Evolutionary conservation across 2,329 filamentous ascomycete species (phyloP), one percentile per base, ranked within the genome.

Genomic region (Bipolaris bicolor): DNA sequence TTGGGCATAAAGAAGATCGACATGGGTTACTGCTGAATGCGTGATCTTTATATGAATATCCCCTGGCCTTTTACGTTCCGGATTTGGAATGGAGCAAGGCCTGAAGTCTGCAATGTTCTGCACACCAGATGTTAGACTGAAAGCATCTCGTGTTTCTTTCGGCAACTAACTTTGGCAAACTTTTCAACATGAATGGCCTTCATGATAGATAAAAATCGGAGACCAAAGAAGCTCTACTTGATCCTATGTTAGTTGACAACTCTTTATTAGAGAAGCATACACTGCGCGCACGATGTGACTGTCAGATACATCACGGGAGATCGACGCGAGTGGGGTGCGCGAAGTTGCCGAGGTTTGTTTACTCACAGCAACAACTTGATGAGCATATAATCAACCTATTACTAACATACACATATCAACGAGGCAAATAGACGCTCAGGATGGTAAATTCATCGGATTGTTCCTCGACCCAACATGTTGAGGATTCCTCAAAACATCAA

Each of bases 1-100:
- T 65, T 68, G 69, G 2, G 82, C 82, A 67, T 87, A 87, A 45
- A 88, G 79, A 7, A 85, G 80, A 65, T 88, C 86, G 46, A 86
- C 84, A 66, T 86, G 86, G 52, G 86, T 87, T 20, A 86, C 76
- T 3, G 84, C 83, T 52, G 82, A 82, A 56, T 85, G 84, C 1
- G 81, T 81, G 49, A 87, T 80, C 52, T 76, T 76, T 37, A 86
- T 71, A 6, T 57, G 62, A 16, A 84, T 63, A 33, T 80, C 75
- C 57, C 80, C 71, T 29, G 71, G 66, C 9, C 70, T 57, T 31
- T 73, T 71, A 3, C 74, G 66, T 15, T 64, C 53, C 9, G 79
- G 78, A 10, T 61, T 55, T 5, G 78, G 70, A 10, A 67, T 52
- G 11, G 63, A 49, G 24, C 49, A 54, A 7, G 66, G 59, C 33